These are phyloP conservation scores for Rhodotorula kratochvilovae DNA, from an alignment of 768 basidiomycete species.

Conservation along the genomic window DNA sequence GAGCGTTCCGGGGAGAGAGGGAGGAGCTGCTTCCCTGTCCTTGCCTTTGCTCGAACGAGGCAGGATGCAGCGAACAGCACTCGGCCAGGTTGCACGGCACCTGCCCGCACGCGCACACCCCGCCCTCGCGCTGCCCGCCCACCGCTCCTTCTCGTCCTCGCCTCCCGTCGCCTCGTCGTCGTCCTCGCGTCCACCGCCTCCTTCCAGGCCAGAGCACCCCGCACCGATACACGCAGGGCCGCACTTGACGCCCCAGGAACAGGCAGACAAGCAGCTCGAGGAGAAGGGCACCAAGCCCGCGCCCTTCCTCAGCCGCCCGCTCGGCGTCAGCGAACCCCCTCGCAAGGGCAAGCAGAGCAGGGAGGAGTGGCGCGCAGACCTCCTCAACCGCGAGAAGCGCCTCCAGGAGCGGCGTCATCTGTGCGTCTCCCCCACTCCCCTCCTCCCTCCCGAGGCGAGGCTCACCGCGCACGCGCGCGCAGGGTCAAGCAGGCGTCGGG, in stretches of 20 bases:
- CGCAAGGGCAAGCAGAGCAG: slow-evolving; percentile 59
- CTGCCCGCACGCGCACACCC: neutral
- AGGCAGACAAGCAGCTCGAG: slow-evolving; percentile 19
- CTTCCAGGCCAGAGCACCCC: neutral
- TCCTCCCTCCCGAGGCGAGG: slow-evolving; percentile 5
- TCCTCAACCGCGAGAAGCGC: slow-evolving; percentile 66
- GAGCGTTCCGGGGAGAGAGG: too few relatives aligned
- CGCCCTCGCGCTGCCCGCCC: too few relatives aligned
- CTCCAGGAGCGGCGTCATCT: slow-evolving; percentile 60
- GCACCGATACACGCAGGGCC: neutral
- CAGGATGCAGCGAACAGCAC: neutral
- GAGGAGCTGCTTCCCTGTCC: too few relatives aligned
- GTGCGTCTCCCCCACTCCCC: slow-evolving; percentile 24
- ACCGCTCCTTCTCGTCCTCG: neutral
- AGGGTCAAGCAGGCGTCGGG: slow-evolving; percentile 62
- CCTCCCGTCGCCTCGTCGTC: neutral
- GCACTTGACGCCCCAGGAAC: slow-evolving; percentile 33
- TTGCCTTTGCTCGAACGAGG: neutral
- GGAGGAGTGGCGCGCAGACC: slow-evolving; percentile 62
- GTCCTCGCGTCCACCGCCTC: neutral
- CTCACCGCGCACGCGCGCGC: neutral
- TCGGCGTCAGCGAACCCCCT: slow-evolving; percentile 71
- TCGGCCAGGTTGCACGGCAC: neutral
- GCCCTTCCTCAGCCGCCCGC: slow-evolving; percentile 54
- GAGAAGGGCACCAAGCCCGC: slow-evolving; percentile 30